Evolutionary conservation across 2,329 filamentous ascomycete genomes (phyloP), one percentile per base, ranked within the genome.

Genomic region (Aspergillus pseudonomiae): DNA sequence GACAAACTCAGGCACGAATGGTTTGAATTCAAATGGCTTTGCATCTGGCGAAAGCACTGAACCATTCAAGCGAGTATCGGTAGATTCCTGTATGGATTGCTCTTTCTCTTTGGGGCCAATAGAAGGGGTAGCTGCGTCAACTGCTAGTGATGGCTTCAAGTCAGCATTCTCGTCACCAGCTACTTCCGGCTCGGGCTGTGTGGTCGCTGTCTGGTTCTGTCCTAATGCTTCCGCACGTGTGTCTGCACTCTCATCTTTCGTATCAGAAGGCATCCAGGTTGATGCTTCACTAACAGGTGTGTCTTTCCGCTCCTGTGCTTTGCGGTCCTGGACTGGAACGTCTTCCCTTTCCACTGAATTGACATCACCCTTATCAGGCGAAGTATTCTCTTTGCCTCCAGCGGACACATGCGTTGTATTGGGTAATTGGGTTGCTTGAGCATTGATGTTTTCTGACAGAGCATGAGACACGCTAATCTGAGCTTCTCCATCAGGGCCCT

Each of bases 401-500:
- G 77, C 76, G 4, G 71, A 65, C 16, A 68, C 58, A 30, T 76
- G 69, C 21, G 68, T 63, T 59, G 64, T 61, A 59, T 66, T 72
- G 57, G 72, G 64, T 53, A 69, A 67, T 59, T 73, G 71, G 28
- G 70, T 59, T 50, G 64, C 52, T 52, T 71, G 72, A 45, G 55
- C 63, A 60, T 79, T 78, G 46, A 66, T 69, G 11, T 67, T 62
- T 59, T 78, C 77, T 7, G 72, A 66, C 57, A 79, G 66, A 57
- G 78, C 75, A 30, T 76, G 74, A 41, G 82, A 80, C 61, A 79
- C 79, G 10, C 92, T 92, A 75, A 96, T 96, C 58, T 88, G 83
- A 26, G 91, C 89, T 28, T 94, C 88, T 57, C 90, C 86, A 70
- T 96, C 89, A 21, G 87, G 89, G 71, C 91, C 89, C 59, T 85